Base-by-base conservation (phyloP, 2,329 filamentous ascomycete species). In the Fusarium sp. region DNA sequence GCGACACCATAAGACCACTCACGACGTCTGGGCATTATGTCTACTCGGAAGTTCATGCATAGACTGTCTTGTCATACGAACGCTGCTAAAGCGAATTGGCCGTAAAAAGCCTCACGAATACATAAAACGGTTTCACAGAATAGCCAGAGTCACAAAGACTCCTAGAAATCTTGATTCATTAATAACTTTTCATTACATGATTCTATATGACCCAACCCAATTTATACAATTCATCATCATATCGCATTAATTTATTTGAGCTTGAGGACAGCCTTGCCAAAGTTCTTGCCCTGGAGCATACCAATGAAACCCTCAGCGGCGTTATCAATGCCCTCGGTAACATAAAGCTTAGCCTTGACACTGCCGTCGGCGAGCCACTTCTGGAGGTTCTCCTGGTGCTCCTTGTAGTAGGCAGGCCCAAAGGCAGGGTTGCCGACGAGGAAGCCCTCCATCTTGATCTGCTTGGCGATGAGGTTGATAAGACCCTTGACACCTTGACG, bases 191-290 rank as follows among this genome's bases (percentile, higher is more conserved):
- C 8, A 63, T 55, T 35, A 55, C 39, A 11, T 42, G 24, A 32
- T 56, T 67, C 35, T 42, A 51, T n/a, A 38, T 61, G 22, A 17
- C 18, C 28, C 14, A 39, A 36, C 51, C 26, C n/a, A 44, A n/a
- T 66, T 64, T 50, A 41, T 72, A 42, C 41, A 42, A n/a, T 56
- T 66, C 47, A 32, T 72, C 56, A 56, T 69, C 45, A 58, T 74
- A 20, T 44, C 53, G 4, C 35, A 50, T 62, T 59, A 53, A 70
- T 51, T 44, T 72, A 72, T 63, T 57, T 70, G n/a, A 89, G 82
- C 86, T 94, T 93, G 78, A 96, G 79, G 28, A 96, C 89, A 22
- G 94, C 93, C 89, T 97, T 97, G 76, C 94, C 94, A 83, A 95
- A 93, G 85, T 97, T 97, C 82, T 93, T 88, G 54, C 94, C 94